Evolutionary conservation across 1,284 basidiomycete species (phyloP).

Genomic region (Heterobasidion occidentale): DNA sequence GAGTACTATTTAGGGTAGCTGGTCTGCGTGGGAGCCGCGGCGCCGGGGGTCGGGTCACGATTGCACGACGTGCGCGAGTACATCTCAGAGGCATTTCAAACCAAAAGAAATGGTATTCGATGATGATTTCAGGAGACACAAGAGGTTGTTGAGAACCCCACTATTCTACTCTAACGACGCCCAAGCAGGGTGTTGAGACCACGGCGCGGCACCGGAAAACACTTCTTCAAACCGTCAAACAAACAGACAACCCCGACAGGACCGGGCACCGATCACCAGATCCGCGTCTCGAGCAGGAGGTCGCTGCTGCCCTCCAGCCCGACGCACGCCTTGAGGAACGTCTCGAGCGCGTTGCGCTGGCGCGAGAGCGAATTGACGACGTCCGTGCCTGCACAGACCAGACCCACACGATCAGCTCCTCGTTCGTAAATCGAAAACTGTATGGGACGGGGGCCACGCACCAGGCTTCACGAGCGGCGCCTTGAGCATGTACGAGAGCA

Average conservation of each 20-base stretch:
- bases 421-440: neutral
- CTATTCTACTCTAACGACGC: too few relatives aligned
- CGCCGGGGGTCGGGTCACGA: neutral
- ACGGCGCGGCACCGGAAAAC: neutral
- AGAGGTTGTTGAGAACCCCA: neutral
- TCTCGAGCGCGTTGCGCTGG: constrained; percentile 91
- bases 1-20: neutral
- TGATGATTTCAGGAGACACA: too few relatives aligned
- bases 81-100: too few relatives aligned
- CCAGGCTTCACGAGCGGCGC: constrained; percentile 96
- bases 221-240: neutral
- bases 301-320: constrained; percentile 81
- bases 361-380: constrained; percentile 94
- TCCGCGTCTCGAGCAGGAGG: constrained; percentile 78
- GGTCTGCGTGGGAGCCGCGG: too few relatives aligned
- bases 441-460: constrained; percentile 18
- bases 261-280: constrained; percentile 58
- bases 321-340: constrained; percentile 88
- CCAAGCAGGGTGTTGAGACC: neutral
- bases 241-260: too few relatives aligned
- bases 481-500: constrained; percentile 95
- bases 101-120: too few relatives aligned
- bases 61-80: too few relatives aligned
- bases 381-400: constrained; percentile 47
- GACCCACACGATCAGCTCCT: neutral